Evolutionary conservation across 2,329 filamentous ascomycete species (phyloP).

Genomic region (Beauveria bassiana): DNA sequence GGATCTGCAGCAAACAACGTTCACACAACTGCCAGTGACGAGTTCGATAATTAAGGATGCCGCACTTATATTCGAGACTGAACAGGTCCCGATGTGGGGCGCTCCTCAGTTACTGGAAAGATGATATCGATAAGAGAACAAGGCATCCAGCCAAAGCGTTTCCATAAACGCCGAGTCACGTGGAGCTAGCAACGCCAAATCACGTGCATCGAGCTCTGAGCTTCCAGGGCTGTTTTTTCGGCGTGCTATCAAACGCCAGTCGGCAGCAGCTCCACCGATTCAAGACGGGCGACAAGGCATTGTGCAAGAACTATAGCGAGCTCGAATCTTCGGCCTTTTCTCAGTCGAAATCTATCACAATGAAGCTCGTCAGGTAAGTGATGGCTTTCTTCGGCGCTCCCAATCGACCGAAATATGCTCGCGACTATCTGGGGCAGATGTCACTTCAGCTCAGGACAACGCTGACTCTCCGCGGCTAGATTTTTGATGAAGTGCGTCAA

Average conservation of each 20-base stretch:
- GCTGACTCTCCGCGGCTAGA: constrained; percentile 41
- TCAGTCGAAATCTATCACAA: constrained; percentile 39
- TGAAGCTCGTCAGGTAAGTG: constrained; percentile 94
- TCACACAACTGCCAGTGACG: not conserved
- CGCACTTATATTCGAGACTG: not conserved
- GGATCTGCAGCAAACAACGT: not conserved
- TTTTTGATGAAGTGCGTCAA: constrained; percentile 99
- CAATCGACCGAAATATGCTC: constrained; percentile 15
- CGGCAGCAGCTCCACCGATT: constrained; percentile 12
- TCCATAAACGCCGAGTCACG: not conserved
- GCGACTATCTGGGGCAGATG: constrained; percentile 31
- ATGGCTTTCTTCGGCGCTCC: not conserved
- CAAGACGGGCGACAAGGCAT: constrained; percentile 8
- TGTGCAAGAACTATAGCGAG: constrained; percentile 5
- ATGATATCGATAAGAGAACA: not conserved
- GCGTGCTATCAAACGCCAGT: not conserved
- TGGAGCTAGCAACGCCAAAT: not conserved
- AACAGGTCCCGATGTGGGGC: not conserved
- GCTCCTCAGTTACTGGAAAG: not conserved
- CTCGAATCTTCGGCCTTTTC: not conserved
- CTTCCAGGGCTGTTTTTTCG: constrained; percentile 2
- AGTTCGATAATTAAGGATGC: not conserved
- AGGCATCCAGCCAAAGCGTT: not conserved
- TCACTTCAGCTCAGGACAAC: not conserved
- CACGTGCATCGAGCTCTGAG: constrained; percentile 1